Evolutionary conservation across 2,329 filamentous ascomycete genomes (phyloP), one percentile per base, ranked within the genome.

Genomic region (Boeremia lycopersici): DNA sequence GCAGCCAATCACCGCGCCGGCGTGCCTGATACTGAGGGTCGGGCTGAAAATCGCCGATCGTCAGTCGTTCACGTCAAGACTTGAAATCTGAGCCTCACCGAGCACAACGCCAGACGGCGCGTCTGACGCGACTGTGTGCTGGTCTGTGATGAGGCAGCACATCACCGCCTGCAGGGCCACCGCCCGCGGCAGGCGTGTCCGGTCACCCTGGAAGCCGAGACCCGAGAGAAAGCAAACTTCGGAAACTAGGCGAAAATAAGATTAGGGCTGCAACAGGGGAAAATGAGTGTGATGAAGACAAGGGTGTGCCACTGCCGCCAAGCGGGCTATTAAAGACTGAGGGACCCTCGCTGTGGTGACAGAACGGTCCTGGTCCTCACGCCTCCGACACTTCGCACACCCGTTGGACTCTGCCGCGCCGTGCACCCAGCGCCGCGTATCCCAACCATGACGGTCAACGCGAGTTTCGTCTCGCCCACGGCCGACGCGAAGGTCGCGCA

Each of bases 391-490:
- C 33, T 25, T 40, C 34, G 15, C 6, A 39, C 33, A 44, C 40
- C 13, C 23, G 39, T 50, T 28, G 19, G 48, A 40, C 35, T 23
- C 33, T 35, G 48, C 38, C 26, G 48, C 48, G 42, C 48, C 36
- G 48, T 19, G 40, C 26, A 38, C 25, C 33, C 34, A 23, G 36
- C 33, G 43, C 31, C 29, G 43, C 31, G 41, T 33, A 31, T 25
- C 30, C n/a, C n/a, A 13, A 46, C 7, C 28, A 75, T 75, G 72
- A 67, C 67, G 35, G 67, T 69, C 63, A 75, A 76, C 59, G 67
- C 64, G 63, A 75, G 68, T 61, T 74, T 74, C 53, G 71, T 72
- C 36, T 75, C 73, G 70, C 74, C 74, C 39, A 71, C 72, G 52
- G 73, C 74, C 15, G 74, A 76, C 48, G 74, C 74, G 25, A 70